These are phyloP conservation scores for Knufia fluminis DNA, from an alignment of 2,329 filamentous ascomycete species.

Conservation along the genomic window DNA sequence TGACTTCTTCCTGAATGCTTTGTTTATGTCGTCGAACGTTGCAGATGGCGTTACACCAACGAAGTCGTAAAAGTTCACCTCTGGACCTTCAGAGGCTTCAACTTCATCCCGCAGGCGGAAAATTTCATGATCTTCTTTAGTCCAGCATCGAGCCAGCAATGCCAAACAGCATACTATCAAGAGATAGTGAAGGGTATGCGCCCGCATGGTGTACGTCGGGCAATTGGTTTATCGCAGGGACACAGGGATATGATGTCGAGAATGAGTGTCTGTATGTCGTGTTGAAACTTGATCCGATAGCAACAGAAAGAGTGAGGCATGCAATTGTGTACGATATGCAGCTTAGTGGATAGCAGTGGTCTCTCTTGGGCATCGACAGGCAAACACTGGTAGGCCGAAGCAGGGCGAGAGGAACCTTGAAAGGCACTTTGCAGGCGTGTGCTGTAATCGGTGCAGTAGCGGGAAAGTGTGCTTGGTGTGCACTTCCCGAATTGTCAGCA, in stretches of 20 bases:
- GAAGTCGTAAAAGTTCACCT: slow-evolving; percentile 89
- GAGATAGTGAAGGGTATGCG: slow-evolving; percentile 53
- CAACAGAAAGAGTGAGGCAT: slow-evolving; percentile 5
- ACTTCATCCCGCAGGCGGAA: slow-evolving; percentile 92
- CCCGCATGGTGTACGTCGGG: slow-evolving; percentile 54
- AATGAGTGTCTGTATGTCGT: neutral
- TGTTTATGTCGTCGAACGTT: slow-evolving; percentile 79
- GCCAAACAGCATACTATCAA: slow-evolving; percentile 60
- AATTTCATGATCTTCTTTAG: slow-evolving; percentile 94
- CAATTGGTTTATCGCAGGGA: neutral
- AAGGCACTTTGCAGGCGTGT: too few species aligned
- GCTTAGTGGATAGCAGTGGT: neutral
- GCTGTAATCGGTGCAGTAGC: neutral
- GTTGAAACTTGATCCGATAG: neutral
- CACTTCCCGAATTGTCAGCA: neutral
- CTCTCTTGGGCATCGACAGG: neutral
- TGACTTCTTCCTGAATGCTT: slow-evolving; percentile 85
- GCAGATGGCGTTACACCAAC: slow-evolving; percentile 66
- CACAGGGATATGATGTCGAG: neutral
- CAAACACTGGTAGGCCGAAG: neutral
- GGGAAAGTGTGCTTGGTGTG: neutral
- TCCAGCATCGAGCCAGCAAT: slow-evolving; percentile 65
- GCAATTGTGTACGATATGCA: slow-evolving; percentile 4
- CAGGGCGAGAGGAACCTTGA: too few species aligned
- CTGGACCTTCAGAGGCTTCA: slow-evolving; percentile 59